Conservation (phyloP, 2,329 filamentous ascomycete genomes). For the Magnaporthiopsis rhizophila region DNA sequence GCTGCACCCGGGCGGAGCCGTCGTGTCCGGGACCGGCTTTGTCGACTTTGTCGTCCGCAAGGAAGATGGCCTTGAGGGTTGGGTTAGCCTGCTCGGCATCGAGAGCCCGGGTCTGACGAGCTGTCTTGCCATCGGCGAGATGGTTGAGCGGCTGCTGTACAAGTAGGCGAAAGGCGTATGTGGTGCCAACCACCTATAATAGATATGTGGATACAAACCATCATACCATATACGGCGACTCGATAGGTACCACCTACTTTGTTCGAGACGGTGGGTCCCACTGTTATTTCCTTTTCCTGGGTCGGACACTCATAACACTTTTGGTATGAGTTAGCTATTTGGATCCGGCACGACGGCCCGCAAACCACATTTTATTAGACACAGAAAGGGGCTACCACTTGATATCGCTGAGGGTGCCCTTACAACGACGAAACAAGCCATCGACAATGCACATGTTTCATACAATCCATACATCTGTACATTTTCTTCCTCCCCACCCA, state of each 20-base stretch:
- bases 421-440: neutral
- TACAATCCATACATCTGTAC: neutral
- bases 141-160: slow-evolving; percentile 51
- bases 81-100: slow-evolving; percentile 85
- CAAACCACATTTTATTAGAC: neutral
- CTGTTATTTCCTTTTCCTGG: too few species aligned
- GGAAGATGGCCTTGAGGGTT: slow-evolving; percentile 72
- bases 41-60: slow-evolving; percentile 74
- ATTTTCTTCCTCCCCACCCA: neutral
- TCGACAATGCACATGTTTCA: neutral
- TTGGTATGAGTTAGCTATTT: too few species aligned
- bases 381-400: neutral
- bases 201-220: too few species aligned
- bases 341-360: too few species aligned
- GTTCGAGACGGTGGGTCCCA: too few species aligned
- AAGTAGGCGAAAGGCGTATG: slow-evolving; percentile 13
- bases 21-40: slow-evolving; percentile 50
- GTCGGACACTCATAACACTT: too few species aligned
- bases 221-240: too few species aligned
- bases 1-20: slow-evolving; percentile 49
- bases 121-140: slow-evolving; percentile 74
- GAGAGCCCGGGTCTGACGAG: slow-evolving; percentile 91
- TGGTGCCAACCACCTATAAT: too few species aligned
- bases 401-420: neutral
- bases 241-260: too few species aligned